A percentile compares a stretch with the other conserved stretches of the same genome.
phyloP scores from a whole-genome alignment of 2,329 filamentous ascomycete genomes.

The Endoconidiophora polonica region DNA sequence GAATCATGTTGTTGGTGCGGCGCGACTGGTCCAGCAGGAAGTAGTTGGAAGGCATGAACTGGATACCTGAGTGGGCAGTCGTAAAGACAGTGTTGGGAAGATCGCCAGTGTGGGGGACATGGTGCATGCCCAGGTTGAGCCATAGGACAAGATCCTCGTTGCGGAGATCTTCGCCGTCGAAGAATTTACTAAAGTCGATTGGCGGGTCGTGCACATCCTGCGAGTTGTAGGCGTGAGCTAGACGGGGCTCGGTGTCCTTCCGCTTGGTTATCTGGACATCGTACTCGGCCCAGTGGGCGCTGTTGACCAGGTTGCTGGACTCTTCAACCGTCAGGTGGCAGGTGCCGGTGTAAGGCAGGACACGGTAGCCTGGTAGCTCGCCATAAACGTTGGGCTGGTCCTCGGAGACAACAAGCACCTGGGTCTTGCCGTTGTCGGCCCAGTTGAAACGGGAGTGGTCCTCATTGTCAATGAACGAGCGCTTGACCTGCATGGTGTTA shows the following conservation, averaged over 20 bases:
- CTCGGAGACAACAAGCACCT: slow-evolving; percentile 29
- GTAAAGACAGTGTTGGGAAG: slow-evolving; percentile 20
- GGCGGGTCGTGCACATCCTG: slow-evolving; percentile 25
- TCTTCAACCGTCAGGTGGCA: slow-evolving; percentile 29
- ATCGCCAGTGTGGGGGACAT: slow-evolving; percentile 32
- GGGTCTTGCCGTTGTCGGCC: slow-evolving; percentile 26
- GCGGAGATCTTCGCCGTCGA: slow-evolving; percentile 16
- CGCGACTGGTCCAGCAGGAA: slow-evolving; percentile 10
- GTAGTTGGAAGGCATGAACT: slow-evolving; percentile 21
- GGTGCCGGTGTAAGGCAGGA: slow-evolving; percentile 22
- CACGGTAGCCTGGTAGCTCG: slow-evolving; percentile 29
- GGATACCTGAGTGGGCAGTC: slow-evolving; percentile 20
- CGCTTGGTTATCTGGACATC: slow-evolving; percentile 30
- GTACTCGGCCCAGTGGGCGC: slow-evolving; percentile 24
- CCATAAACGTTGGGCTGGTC: slow-evolving; percentile 30
- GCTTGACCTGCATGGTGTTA: slow-evolving; percentile 20
- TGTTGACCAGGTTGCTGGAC: slow-evolving; percentile 24
- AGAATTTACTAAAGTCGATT: slow-evolving; percentile 30
- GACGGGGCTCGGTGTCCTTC: slow-evolving; percentile 25
- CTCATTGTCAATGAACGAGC: slow-evolving; percentile 16
- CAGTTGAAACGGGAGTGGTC: slow-evolving; percentile 20
- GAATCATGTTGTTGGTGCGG: slow-evolving; percentile 21
- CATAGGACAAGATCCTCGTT: slow-evolving; percentile 29
- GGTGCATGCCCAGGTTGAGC: slow-evolving; percentile 39
- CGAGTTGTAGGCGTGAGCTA: slow-evolving; percentile 22